These are phyloP conservation scores for Podospora pseudocomata DNA, from an alignment of 495 filamentous ascomycete genomes.

Conservation along the genomic window DNA sequence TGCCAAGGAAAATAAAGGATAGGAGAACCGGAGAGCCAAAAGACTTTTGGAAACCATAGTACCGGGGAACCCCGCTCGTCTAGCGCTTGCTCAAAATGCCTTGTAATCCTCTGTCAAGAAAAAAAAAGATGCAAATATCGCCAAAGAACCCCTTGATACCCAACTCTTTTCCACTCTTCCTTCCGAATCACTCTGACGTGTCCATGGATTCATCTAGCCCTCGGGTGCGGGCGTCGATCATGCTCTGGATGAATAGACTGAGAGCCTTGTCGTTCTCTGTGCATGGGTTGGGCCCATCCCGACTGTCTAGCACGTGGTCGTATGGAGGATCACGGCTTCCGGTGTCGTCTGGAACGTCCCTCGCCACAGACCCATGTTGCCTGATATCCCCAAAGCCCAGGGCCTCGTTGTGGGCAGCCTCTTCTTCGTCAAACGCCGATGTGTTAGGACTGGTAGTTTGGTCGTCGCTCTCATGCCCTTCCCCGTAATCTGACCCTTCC, in stretches of 20 bases:
- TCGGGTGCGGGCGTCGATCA: neutral
- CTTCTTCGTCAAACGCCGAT: neutral
- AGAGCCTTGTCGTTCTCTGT: neutral
- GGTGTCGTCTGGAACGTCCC: neutral
- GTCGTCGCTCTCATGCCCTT: neutral
- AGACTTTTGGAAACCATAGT: conserved; percentile 11
- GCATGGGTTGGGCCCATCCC: neutral
- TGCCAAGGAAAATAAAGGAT: conserved; percentile 1
- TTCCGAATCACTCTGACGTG: neutral
- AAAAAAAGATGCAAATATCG: neutral
- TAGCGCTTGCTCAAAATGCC: neutral
- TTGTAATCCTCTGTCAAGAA: neutral
- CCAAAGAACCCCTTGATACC: neutral
- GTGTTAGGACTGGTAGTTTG: neutral
- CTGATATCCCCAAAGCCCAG: neutral
- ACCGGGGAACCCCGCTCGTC: conserved; percentile 5
- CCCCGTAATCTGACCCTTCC: neutral
- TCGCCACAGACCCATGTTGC: neutral
- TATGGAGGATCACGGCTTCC: neutral
- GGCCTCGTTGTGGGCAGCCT: neutral
- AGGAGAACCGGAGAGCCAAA: neutral
- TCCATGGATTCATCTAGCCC: neutral
- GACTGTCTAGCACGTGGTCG: conserved; percentile 7
- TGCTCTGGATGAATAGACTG: neutral
- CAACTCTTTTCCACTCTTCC: neutral